These are phyloP conservation scores for Chalciporus piperatus DNA, from an alignment of 768 basidiomycete species.

Conservation along the genomic window DNA sequence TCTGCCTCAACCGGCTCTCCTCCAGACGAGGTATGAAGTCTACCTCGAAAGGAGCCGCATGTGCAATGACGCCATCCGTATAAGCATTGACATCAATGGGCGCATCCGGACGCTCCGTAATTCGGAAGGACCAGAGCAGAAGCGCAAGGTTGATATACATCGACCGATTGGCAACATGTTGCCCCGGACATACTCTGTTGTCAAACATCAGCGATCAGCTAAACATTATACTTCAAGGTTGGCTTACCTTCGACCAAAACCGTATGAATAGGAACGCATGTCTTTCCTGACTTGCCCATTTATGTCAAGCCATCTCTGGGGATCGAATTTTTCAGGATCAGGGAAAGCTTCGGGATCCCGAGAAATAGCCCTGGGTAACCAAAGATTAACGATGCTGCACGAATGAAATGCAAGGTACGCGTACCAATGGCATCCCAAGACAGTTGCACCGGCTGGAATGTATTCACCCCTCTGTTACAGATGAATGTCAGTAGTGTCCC, in stretches of 20 bases:
- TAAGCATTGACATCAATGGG: conserved; percentile 58
- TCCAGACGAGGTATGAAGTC: conserved; percentile 47
- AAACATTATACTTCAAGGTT: background rate
- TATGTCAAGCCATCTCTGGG: conserved; percentile 48
- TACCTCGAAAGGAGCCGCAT: conserved; percentile 53
- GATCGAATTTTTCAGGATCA: conserved; percentile 47
- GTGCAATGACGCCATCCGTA: conserved; percentile 53
- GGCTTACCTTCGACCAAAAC: conserved; percentile 44
- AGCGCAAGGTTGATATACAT: conserved; percentile 60
- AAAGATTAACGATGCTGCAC: background rate
- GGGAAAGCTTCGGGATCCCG: conserved; percentile 23
- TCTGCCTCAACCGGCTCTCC: conserved; percentile 5
- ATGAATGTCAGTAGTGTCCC: conserved; percentile 18
- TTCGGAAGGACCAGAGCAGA: conserved; percentile 59
- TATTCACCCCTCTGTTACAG: conserved; percentile 15
- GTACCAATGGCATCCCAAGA: conserved; percentile 21
- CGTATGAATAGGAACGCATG: conserved; percentile 45
- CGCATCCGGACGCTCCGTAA: conserved; percentile 43
- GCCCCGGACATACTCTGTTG: conserved; percentile 56
- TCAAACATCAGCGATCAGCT: background rate
- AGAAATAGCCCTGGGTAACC: conserved; percentile 18
- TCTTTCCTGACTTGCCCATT: conserved; percentile 44
- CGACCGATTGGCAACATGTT: conserved; percentile 48
- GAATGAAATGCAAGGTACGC: background rate
- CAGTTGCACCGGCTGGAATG: conserved; percentile 23